Evolutionary conservation across 768 basidiomycete species (phyloP), one percentile per base, ranked within the genome.

Genomic region (Rhodotorula babjevae): DNA sequence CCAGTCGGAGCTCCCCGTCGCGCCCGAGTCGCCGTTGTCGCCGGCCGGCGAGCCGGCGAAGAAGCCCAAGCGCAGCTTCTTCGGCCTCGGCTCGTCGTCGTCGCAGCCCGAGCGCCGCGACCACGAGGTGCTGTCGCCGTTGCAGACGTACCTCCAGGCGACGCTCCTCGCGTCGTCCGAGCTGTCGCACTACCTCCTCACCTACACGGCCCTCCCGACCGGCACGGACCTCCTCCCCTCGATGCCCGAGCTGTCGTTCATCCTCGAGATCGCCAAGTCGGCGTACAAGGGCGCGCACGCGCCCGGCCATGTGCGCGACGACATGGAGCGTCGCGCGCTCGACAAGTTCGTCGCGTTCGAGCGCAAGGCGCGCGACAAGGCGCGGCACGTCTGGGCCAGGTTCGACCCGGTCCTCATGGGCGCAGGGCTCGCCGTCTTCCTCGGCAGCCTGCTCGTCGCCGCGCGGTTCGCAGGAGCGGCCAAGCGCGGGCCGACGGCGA

Each of bases 351-450:
- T 84, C 61, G 81, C 84, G 27, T 92, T 87, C 78, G 87, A 86
- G 21, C 84, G 87, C 16, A 79, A 84, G 25, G 87, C 90, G 11
- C 84, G 93, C 47, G 82, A 84, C 1, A 85, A 85, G 4, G 94
- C 94, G 78, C 89, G 94, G 14, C 81, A 85, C 21, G 87, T 97
- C 66, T 99, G 96, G 96, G 95, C 96, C 1, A 91, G 92, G 78
- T 98, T 99, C 84, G 91, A 93, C 74, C 83, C 89, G 7, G 77
- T 86, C 2, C 83, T 91, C 23, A 97, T 98, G 85, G 80, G 83
- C 9, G 82, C 89, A 40, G 96, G 95, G 0, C 80, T 95, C 18
- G 76, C 80, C 0, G 81, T 91, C 36, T 84, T 94, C 69, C 10
- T 55, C 5, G 68, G 68, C 0, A 72, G 76, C 31, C 31, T 71